Conservation (phyloP, 148 eudicot species). For the Camellia granthamiana region DNA sequence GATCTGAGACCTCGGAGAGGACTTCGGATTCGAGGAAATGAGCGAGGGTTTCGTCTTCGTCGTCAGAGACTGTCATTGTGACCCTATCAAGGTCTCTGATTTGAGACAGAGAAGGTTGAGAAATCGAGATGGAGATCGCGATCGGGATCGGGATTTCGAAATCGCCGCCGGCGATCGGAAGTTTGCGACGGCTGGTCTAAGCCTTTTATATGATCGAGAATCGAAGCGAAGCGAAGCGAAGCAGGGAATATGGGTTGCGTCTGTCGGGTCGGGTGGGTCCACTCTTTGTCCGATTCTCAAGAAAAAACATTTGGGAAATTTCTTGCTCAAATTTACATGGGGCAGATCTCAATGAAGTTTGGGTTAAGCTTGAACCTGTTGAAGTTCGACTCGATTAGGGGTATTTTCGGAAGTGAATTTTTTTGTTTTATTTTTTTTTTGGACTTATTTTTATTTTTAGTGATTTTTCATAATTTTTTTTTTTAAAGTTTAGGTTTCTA, state of each 20-base stretch:
- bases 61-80: slow-evolving; percentile 53
- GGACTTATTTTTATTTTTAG: no score
- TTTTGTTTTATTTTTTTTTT: no score
- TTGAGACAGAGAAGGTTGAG: neutral
- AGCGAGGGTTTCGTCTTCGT: slow-evolving; percentile 79
- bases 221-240: neutral
- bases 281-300: slow-evolving; percentile 10
- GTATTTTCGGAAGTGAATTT: no score
- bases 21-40: slow-evolving; percentile 87
- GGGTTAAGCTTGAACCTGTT: no score
- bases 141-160: no score
- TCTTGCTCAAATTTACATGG: no score
- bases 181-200: slow-evolving; percentile 5
- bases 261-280: slow-evolving; percentile 20
- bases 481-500: no score
- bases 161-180: slow-evolving; percentile 7
- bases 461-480: no score
- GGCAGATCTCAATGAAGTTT: no score
- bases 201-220: slow-evolving; percentile 2
- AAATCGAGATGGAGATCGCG: no score
- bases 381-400: no score
- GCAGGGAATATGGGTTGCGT: neutral
- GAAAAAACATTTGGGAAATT: neutral
- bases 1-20: slow-evolving; percentile 70
- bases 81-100: neutral